Percentiles rank a stretch among this genome's conserved stretches.
Evolutionary conservation across 1,284 basidiomycete species (phyloP).

Genomic region (Moniliophthora roreri): DNA sequence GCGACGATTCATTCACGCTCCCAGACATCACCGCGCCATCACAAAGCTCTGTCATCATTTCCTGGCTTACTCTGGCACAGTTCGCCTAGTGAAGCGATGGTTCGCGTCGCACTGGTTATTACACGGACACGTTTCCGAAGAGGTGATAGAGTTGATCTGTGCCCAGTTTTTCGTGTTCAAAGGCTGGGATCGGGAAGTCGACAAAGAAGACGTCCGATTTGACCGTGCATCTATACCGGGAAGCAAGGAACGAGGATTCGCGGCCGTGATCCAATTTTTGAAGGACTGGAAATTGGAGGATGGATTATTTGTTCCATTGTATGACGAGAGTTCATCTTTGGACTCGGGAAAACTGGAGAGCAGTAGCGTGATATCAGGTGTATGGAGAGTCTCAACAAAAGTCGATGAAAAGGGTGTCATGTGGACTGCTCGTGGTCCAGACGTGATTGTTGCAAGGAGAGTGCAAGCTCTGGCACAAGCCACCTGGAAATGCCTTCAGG

Average conservation of each 20-base stretch:
- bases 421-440: slow-evolving; percentile 73
- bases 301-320: slow-evolving; percentile 61
- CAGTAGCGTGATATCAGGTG: slow-evolving; percentile 39
- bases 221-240: slow-evolving; percentile 45
- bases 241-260: slow-evolving; percentile 83
- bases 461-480: slow-evolving; percentile 73
- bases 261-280: slow-evolving; percentile 73
- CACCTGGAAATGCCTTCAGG: slow-evolving; percentile 52
- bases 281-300: slow-evolving; percentile 85
- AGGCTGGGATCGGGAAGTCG: slow-evolving; percentile 30
- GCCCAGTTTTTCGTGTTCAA: slow-evolving; percentile 61
- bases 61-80: slow-evolving; percentile 80
- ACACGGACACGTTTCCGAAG: slow-evolving; percentile 65
- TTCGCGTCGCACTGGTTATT: slow-evolving; percentile 88
- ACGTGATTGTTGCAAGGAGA: slow-evolving; percentile 69
- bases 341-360: neutral
- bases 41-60: slow-evolving; percentile 80
- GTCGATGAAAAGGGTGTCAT: slow-evolving; percentile 72
- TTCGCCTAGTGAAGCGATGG: slow-evolving; percentile 92
- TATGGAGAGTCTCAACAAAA: slow-evolving; percentile 86
- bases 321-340: slow-evolving; percentile 29
- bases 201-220: slow-evolving; percentile 26
- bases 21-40: slow-evolving; percentile 85
- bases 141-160: slow-evolving; percentile 85
- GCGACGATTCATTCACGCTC: slow-evolving; percentile 73